phyloP scores from a whole-genome alignment of 2,329 filamentous ascomycete species.

The Fusarium citri region DNA sequence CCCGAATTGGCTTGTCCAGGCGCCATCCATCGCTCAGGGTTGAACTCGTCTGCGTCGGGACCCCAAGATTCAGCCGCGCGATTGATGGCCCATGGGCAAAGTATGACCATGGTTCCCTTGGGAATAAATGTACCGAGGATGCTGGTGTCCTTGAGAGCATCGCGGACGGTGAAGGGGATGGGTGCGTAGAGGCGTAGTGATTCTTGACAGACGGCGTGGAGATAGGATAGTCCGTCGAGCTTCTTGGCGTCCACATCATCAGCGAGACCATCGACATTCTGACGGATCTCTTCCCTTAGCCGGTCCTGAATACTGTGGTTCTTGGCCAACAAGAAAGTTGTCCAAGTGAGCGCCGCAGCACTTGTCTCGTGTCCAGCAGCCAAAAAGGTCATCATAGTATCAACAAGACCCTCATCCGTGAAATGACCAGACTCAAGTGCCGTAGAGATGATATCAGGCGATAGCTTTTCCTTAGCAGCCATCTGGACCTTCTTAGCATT shows the following conservation, averaged over 20 bases:
- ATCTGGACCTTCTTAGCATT: conserved; percentile 45
- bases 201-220: conserved; percentile 58
- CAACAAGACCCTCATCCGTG: conserved; percentile 18
- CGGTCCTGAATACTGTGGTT: conserved; percentile 53
- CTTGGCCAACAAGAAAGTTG: conserved; percentile 53
- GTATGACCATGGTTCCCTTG: conserved; percentile 51
- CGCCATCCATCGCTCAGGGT: conserved; percentile 53
- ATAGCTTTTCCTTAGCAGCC: conserved; percentile 42
- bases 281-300: conserved; percentile 54
- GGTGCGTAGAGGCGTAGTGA: conserved; percentile 56
- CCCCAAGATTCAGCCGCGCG: conserved; percentile 52
- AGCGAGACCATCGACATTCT: conserved; percentile 48
- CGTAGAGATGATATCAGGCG: conserved; percentile 54
- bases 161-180: conserved; percentile 49
- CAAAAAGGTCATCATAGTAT: conserved; percentile 31
- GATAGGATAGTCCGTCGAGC: conserved; percentile 54
- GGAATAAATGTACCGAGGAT: conserved; percentile 52
- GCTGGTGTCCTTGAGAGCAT: conserved; percentile 48
- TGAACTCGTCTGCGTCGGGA: conserved; percentile 50
- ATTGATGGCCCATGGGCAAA: conserved; percentile 49
- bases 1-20: conserved; percentile 61
- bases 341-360: conserved; percentile 56
- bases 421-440: conserved; percentile 50
- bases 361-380: conserved; percentile 58
- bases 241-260: conserved; percentile 38